Evolutionary conservation across 768 basidiomycete species (phyloP), one percentile per base, ranked within the genome.

Genomic region (Mycena indigotica): DNA sequence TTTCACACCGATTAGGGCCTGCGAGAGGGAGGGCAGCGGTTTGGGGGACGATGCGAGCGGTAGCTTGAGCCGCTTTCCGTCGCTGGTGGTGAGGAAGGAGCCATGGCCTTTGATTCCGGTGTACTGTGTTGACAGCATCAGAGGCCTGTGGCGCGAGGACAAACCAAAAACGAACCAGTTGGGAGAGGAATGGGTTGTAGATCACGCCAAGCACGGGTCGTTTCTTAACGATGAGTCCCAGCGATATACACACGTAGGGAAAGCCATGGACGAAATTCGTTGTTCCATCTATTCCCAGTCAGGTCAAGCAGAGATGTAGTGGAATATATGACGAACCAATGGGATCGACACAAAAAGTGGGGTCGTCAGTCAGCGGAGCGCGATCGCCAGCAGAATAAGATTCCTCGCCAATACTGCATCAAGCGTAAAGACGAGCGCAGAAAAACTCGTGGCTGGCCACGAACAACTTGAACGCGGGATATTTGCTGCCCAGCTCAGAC

Each of bases 271-370:
- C 79, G 66, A 93, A 92, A 71, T 95, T 95, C 40, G 93, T 94
- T 3, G 92, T 95, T 15, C 92, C 91, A 67, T 93, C 91, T 91
- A 65, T 50, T 46, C 24, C 10, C n/a, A n/a, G n/a, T n/a, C n/a
- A n/a, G n/a, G 50, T 48, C 3, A 35, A 21, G 28, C 26, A 32
- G 21, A 26, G 40, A 23, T 28, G 5, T 38, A 1, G 13, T 5
- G 39, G 16, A n/a, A 24, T 38, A 41, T 30, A 28, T 39, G 8
- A 25, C 15, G 52, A 66, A 88, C 91, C 95, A 56, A 97, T 96
- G 28, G 95, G 95, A 70, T 98, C 95, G 41, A 96, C 91, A 66
- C 96, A 97, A 77, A 91, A 99, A 0, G 96, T 98, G 4, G 95
- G 94, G 28, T 86, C 86, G 65, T 97, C 90, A 1, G 91, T 93